A percentile compares a stretch with the other conserved stretches of the same genome.
phyloP scores from a whole-genome alignment of 495 filamentous ascomycete genomes.

The Podospora anserina region DNA sequence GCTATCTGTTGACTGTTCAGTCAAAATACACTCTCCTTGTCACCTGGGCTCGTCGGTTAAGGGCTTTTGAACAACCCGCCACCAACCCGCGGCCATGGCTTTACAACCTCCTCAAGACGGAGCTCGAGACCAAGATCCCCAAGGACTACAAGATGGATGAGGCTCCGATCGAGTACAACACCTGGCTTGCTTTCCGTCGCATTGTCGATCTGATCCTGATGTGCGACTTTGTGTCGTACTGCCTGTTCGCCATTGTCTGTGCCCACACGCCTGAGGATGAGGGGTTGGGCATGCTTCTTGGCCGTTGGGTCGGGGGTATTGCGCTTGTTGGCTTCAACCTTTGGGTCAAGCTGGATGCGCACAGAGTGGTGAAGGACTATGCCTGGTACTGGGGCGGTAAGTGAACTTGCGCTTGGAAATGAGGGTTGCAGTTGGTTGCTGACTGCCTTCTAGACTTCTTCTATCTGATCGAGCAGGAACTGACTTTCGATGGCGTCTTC shows the following conservation, averaged over 20 bases:
- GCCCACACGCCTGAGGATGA: slow-evolving; percentile 70
- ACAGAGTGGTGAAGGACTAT: slow-evolving; percentile 98
- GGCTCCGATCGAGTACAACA: slow-evolving; percentile 96
- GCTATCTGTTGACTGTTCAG: slow-evolving; percentile 82
- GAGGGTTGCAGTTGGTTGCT: neutral
- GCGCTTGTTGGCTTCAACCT: slow-evolving; percentile 89
- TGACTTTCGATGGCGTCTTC: slow-evolving; percentile 98
- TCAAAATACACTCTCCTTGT: slow-evolving; percentile 84
- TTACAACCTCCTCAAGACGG: slow-evolving; percentile 77
- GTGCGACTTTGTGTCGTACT: slow-evolving; percentile 97
- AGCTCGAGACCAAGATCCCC: slow-evolving; percentile 91
- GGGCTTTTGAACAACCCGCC: slow-evolving; percentile 79
- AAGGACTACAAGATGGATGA: slow-evolving; percentile 90
- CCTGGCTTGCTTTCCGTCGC: slow-evolving; percentile 93
- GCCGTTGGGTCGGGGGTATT: slow-evolving; percentile 80
- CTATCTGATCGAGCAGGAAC: slow-evolving; percentile 94
- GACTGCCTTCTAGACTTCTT: slow-evolving; percentile 69
- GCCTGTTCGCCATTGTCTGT: slow-evolving; percentile 90
- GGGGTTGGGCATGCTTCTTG: slow-evolving; percentile 59
- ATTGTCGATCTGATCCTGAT: slow-evolving; percentile 94
- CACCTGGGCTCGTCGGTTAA: slow-evolving; percentile 79
- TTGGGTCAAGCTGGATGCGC: slow-evolving; percentile 98
- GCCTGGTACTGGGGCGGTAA: slow-evolving; percentile 94
- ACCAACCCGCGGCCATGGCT: slow-evolving; percentile 76
- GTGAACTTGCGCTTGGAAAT: slow-evolving; percentile 1